phyloP scores from a whole-genome alignment of 208 protist species.

The Leishmania aethiopica region DNA sequence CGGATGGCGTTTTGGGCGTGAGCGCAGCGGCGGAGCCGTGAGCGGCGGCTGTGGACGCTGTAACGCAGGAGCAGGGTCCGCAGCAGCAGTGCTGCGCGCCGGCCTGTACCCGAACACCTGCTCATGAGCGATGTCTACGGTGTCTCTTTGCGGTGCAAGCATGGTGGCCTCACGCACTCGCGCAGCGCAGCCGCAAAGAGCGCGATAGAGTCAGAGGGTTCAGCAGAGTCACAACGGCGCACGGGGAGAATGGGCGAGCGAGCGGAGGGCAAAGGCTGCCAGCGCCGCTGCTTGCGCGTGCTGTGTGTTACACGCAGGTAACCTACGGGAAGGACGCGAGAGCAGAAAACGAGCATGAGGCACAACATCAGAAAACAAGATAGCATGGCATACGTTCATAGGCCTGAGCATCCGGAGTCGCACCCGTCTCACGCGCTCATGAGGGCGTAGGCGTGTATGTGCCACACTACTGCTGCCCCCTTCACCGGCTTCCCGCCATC shows the following conservation, averaged over 20 bases:
- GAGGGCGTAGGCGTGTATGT: not conserved
- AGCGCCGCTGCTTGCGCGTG: not conserved
- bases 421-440: not conserved
- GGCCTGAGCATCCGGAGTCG: not conserved
- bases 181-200: not conserved
- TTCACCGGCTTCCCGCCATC: not conserved
- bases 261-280: not conserved
- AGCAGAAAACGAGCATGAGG: not conserved
- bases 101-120: constrained; percentile 17
- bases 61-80: not conserved
- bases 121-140: constrained; percentile 10
- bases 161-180: not conserved
- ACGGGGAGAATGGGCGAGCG: not conserved
- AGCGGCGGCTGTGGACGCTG: not conserved
- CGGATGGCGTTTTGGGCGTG: constrained; percentile 7
- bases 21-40: not conserved
- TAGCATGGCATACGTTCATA: not conserved
- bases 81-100: not conserved
- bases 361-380: not conserved
- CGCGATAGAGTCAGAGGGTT: not conserved
- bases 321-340: not conserved
- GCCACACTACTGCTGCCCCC: not conserved
- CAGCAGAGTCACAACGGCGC: not conserved
- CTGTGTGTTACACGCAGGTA: not conserved
- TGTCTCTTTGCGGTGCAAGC: not conserved